Conservation (phyloP, 495 filamentous ascomycete genomes). For the Aspergillus olivimuriae region DNA sequence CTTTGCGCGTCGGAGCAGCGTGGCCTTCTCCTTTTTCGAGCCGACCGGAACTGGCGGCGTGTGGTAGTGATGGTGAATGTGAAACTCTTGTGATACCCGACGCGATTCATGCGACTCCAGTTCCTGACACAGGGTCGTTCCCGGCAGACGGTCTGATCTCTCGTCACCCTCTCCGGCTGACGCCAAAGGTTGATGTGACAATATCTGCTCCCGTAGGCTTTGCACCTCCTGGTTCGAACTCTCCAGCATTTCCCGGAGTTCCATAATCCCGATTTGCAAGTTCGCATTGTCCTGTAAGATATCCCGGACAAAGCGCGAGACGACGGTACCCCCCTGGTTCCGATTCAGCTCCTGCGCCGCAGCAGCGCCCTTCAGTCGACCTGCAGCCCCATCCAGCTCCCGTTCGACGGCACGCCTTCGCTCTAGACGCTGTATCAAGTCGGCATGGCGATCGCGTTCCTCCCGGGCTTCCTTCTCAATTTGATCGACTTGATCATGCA, state of each 20-base stretch:
- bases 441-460: slow-evolving; percentile 75
- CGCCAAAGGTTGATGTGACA: slow-evolving; percentile 65
- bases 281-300: slow-evolving; percentile 94
- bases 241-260: slow-evolving; percentile 84
- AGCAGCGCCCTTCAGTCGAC: slow-evolving; percentile 71
- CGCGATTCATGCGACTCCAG: slow-evolving; percentile 49
- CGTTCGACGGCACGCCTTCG: slow-evolving; percentile 65
- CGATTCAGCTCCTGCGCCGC: slow-evolving; percentile 55
- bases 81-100: slow-evolving; percentile 63
- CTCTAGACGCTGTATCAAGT: slow-evolving; percentile 75
- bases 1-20: slow-evolving; percentile 51
- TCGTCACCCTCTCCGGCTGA: slow-evolving; percentile 23
- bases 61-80: slow-evolving; percentile 92
- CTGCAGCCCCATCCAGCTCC: slow-evolving; percentile 69
- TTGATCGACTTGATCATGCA: slow-evolving; percentile 81
- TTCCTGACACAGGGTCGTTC: slow-evolving; percentile 60
- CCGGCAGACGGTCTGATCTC: slow-evolving; percentile 14
- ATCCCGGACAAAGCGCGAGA: slow-evolving; percentile 91
- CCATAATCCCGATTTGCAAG: slow-evolving; percentile 80
- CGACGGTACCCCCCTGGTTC: slow-evolving; percentile 54
- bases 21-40: slow-evolving; percentile 44
- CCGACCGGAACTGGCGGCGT: slow-evolving; percentile 36
- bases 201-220: slow-evolving; percentile 73
- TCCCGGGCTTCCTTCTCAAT: slow-evolving; percentile 81
- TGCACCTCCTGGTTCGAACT: slow-evolving; percentile 94